A percentile compares a stretch with the other conserved stretches of the same genome.
These are phyloP conservation scores for Massarina eburnea DNA, from an alignment of 2,329 filamentous ascomycete genomes.

Conservation along the genomic window DNA sequence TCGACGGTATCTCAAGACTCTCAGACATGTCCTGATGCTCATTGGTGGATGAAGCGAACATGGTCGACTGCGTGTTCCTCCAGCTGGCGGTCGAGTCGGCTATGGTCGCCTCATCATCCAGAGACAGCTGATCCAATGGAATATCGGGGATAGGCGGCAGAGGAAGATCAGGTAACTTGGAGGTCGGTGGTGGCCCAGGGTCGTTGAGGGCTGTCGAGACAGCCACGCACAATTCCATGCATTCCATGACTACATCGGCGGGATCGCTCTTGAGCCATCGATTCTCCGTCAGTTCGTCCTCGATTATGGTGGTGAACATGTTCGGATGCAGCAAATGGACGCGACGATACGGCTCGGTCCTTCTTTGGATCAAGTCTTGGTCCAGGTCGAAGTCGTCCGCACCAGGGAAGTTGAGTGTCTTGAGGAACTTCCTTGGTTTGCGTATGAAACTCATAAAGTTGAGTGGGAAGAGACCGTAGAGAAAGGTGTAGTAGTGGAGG, in stretches of 20 bases:
- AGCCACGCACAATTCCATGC: constrained; percentile 66
- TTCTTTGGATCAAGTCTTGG: constrained; percentile 72
- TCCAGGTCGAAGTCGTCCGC: constrained; percentile 77
- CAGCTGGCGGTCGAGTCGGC: constrained; percentile 49
- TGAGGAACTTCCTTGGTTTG: constrained; percentile 76
- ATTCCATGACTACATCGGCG: constrained; percentile 77
- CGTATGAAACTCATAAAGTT: constrained; percentile 86
- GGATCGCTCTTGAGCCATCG: constrained; percentile 80
- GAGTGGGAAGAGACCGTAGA: constrained; percentile 81
- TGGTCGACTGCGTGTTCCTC: constrained; percentile 58
- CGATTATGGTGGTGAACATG: constrained; percentile 76
- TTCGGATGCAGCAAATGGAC: constrained; percentile 80
- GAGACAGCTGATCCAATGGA: constrained; percentile 29
- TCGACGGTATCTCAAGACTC: constrained; percentile 22
- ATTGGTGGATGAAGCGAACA: constrained; percentile 37
- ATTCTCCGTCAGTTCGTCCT: constrained; percentile 76
- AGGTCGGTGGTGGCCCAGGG: constrained; percentile 50
- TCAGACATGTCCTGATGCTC: constrained; percentile 25
- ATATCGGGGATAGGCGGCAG: constrained; percentile 40
- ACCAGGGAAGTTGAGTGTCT: constrained; percentile 69
- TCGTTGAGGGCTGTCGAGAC: constrained; percentile 45
- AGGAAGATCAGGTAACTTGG: constrained; percentile 51
- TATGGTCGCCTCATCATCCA: constrained; percentile 32
- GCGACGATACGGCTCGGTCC: constrained; percentile 73
- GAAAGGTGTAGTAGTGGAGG: constrained; percentile 74